These are phyloP conservation scores for Spathaspora sp. DNA, from an alignment of 805 yeast species.

Conservation along the genomic window DNA sequence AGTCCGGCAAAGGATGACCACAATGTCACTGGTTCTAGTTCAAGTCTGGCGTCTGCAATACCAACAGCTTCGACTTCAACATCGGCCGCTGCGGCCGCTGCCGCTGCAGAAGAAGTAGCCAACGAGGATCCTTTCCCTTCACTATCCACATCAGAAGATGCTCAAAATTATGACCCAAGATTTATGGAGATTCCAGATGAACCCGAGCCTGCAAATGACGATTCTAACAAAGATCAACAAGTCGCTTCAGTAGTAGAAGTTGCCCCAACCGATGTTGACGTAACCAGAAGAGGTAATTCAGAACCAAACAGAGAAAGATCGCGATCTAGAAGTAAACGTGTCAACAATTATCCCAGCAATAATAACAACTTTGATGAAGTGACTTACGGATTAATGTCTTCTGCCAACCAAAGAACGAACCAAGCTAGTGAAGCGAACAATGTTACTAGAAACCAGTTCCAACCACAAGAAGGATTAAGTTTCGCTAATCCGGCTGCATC, in stretches of 20 bases:
- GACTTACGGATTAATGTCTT: not conserved
- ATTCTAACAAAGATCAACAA: not conserved
- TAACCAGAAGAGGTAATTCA: not conserved
- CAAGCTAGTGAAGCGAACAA: not conserved
- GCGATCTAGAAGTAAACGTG: not conserved
- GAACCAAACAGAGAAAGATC: not conserved
- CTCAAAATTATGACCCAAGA: constrained; percentile 15
- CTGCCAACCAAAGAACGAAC: not conserved
- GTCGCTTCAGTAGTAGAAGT: not conserved
- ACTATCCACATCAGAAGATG: constrained; percentile 2
- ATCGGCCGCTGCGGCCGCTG: not conserved
- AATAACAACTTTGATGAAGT: not conserved
- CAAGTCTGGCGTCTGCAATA: not conserved
- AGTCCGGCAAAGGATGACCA: not conserved
- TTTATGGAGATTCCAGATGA: constrained; percentile 4
- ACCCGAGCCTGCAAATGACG: not conserved
- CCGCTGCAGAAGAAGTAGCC: not conserved
- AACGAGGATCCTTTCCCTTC: not conserved
- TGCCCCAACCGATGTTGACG: not conserved
- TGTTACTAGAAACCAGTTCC: constrained; percentile 18
- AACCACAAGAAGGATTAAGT: constrained; percentile 23
- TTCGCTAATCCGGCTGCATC: constrained; percentile 16
- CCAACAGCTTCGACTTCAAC: not conserved
- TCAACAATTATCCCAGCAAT: not conserved
- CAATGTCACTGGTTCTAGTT: not conserved